A percentile compares a stretch with the other conserved stretches of the same genome.
Conservation (phyloP, 2,329 filamentous ascomycete genomes). For the Venturia pyrina region DNA sequence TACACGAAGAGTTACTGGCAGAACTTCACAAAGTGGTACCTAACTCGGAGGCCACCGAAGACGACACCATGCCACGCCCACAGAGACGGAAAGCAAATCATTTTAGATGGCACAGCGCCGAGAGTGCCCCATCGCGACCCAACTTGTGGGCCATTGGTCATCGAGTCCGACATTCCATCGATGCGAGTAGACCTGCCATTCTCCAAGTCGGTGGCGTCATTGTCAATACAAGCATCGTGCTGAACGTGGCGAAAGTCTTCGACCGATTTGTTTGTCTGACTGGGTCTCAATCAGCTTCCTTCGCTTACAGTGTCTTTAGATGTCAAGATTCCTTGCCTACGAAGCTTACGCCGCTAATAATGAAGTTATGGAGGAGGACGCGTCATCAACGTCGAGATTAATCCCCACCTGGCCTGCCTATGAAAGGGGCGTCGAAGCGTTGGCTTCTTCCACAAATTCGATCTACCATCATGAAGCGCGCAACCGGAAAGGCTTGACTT, state of each 20-base stretch:
- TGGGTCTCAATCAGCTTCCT: not conserved
- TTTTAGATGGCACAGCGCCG: constrained; percentile 38
- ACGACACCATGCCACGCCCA: constrained; percentile 13
- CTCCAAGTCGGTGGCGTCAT: constrained; percentile 27
- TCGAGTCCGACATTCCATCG: constrained; percentile 35
- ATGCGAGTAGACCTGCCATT: constrained; percentile 32
- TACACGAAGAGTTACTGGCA: constrained; percentile 73
- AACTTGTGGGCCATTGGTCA: constrained; percentile 17
- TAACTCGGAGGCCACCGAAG: constrained; percentile 43
- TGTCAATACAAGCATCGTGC: constrained; percentile 44
- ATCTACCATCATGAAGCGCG: constrained; percentile 53
- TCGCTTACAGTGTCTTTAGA: constrained; percentile 37
- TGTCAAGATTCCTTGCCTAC: constrained; percentile 74
- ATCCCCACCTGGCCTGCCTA: constrained; percentile 68
- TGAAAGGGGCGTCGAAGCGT: constrained; percentile 73
- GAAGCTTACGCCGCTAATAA: constrained; percentile 89
- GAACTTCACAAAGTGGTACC: constrained; percentile 64
- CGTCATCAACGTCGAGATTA: constrained; percentile 57
- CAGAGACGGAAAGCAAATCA: constrained; percentile 28
- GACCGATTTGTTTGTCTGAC: constrained; percentile 36
- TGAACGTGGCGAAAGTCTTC: constrained; percentile 45
- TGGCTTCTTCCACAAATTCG: constrained; percentile 66
- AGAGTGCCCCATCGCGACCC: constrained; percentile 31
- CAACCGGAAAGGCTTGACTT: constrained; percentile 65
- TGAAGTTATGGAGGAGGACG: constrained; percentile 71